These are phyloP conservation scores for Botrytis galanthina DNA, from an alignment of 2,329 filamentous ascomycete species.

Conservation along the genomic window DNA sequence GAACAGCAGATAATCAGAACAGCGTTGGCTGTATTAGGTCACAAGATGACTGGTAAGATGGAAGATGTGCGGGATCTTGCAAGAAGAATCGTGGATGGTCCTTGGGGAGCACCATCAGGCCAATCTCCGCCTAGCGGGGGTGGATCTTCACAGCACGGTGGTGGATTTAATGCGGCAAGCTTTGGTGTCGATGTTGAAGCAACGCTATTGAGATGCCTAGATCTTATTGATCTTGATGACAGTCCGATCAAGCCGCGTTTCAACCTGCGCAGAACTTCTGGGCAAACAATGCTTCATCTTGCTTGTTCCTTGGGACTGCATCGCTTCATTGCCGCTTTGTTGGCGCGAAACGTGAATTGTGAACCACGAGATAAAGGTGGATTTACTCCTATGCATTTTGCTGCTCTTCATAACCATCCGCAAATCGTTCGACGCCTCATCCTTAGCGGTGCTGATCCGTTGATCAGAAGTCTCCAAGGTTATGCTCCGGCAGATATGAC, in stretches of 20 bases:
- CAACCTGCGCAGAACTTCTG: constrained; percentile 63
- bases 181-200: constrained; percentile 39
- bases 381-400: constrained; percentile 79
- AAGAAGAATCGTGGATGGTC: constrained; percentile 55
- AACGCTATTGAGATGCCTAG: constrained; percentile 67
- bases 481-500: constrained; percentile 71
- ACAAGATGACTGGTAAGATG: constrained; percentile 63
- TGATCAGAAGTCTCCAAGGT: constrained; percentile 65
- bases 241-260: constrained; percentile 65
- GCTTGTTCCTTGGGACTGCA: constrained; percentile 73
- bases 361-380: constrained; percentile 74
- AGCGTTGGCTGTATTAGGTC: constrained; percentile 61
- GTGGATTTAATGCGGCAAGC: constrained; percentile 42
- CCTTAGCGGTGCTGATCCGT: constrained; percentile 69
- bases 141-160: constrained; percentile 45
- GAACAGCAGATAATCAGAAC: constrained; percentile 67
- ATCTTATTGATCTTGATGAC: constrained; percentile 75
- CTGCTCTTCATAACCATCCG: constrained; percentile 70
- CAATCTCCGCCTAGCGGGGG: constrained; percentile 46
- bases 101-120: constrained; percentile 48
- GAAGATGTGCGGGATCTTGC: constrained; percentile 62
- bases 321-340: constrained; percentile 71
- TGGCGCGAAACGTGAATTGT: constrained; percentile 74
- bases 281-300: constrained; percentile 79
- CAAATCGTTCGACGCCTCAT: constrained; percentile 76